These are phyloP conservation scores for Peterozyma xylosa DNA, from an alignment of 805 yeast species.

Conservation along the genomic window DNA sequence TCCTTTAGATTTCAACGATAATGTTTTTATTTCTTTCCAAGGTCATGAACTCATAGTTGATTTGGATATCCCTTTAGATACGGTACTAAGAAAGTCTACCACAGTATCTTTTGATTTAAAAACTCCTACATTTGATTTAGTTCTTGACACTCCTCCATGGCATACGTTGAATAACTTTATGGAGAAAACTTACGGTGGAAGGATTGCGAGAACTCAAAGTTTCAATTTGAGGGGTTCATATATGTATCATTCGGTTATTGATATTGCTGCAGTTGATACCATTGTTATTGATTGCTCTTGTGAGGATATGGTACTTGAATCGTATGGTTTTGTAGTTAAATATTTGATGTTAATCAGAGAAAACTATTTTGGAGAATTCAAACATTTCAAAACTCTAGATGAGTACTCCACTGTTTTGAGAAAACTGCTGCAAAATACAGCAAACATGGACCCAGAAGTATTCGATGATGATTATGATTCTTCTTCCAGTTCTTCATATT, in stretches of 20 bases:
- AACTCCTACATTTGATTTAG: slow-evolving; percentile 56
- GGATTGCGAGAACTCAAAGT: slow-evolving; percentile 51
- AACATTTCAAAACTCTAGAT: slow-evolving; percentile 79
- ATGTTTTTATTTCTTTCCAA: slow-evolving; percentile 65
- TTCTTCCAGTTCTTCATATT: not conserved
- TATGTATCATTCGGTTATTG: slow-evolving; percentile 49
- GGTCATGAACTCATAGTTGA: slow-evolving; percentile 48
- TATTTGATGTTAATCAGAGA: slow-evolving; percentile 72
- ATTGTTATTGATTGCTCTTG: slow-evolving; percentile 60
- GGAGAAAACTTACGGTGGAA: slow-evolving; percentile 56
- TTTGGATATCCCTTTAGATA: slow-evolving; percentile 51
- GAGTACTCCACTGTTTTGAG: slow-evolving; percentile 47
- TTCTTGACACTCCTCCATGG: slow-evolving; percentile 84
- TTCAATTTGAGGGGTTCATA: slow-evolving; percentile 61
- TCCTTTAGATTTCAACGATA: slow-evolving; percentile 78
- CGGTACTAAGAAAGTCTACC: slow-evolving; percentile 42
- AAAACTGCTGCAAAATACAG: not conserved
- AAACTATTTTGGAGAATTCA: slow-evolving; percentile 83
- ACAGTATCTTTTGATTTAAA: slow-evolving; percentile 40
- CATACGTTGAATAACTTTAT: slow-evolving; percentile 74
- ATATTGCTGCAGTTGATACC: slow-evolving; percentile 62
- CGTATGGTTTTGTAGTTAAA: slow-evolving; percentile 73
- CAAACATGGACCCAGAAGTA: not conserved
- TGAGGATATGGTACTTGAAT: slow-evolving; percentile 56
- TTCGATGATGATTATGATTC: slow-evolving; percentile 8